phyloP scores from a whole-genome alignment of 352 stramenopile genomes.

The Pythium utonaiense region DNA sequence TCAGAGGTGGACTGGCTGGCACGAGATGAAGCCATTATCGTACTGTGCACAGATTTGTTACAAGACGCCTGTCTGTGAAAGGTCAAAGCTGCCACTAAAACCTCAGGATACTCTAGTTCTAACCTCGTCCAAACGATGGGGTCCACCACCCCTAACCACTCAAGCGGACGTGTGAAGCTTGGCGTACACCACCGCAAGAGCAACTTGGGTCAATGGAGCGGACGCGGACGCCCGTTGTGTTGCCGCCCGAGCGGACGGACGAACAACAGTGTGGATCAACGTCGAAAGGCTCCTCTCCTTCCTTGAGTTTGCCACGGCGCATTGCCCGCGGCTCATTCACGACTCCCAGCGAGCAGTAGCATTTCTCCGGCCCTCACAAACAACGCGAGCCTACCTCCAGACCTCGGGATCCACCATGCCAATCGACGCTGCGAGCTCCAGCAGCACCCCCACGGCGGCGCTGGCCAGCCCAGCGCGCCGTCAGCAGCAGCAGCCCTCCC shows the following conservation, averaged over 20 bases:
- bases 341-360: slow-evolving; percentile 5
- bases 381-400: background rate
- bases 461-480: background rate
- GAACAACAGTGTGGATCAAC: slow-evolving; percentile 28
- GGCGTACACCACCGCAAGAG: slow-evolving; percentile 5
- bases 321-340: slow-evolving; percentile 24
- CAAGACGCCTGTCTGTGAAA: background rate
- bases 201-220: slow-evolving; percentile 13
- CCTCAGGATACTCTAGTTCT: slow-evolving; percentile 2
- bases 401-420: background rate
- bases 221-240: slow-evolving; percentile 12
- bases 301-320: slow-evolving; percentile 23
- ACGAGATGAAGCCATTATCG: background rate
- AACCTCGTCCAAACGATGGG: no score
- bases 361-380: slow-evolving; percentile 7
- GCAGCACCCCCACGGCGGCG: background rate
- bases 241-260: slow-evolving; percentile 8
- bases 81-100: slow-evolving; percentile 4
- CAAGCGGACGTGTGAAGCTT: slow-evolving; percentile 7
- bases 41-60: background rate
- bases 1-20: background rate
- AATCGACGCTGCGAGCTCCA: background rate
- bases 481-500: background rate
- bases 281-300: slow-evolving; percentile 29
- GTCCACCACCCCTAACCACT: slow-evolving; percentile 14